Conservation (phyloP, 2,329 filamentous ascomycete genomes). For the Tricladium varicosporioides region DNA sequence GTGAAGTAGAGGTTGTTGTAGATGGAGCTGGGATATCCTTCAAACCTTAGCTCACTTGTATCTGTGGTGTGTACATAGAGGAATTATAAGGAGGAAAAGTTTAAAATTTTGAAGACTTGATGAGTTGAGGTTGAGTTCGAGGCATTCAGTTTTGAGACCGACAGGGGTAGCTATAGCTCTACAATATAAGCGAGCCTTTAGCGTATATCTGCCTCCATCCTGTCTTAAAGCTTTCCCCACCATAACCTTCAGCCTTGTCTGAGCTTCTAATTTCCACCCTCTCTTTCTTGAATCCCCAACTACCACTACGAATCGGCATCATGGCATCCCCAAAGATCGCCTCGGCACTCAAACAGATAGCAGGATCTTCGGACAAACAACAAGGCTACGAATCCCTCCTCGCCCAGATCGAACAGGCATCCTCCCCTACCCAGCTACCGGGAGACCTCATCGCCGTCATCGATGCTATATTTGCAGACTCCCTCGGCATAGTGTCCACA, state of each 20-base stretch:
- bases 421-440: slow-evolving; percentile 19
- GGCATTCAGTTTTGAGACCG: neutral
- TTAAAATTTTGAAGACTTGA: neutral
- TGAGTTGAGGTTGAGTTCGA: neutral
- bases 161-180: neutral
- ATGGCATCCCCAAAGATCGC: slow-evolving; percentile 40
- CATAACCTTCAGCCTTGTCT: slow-evolving; percentile 23
- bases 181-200: neutral
- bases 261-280: too few species aligned
- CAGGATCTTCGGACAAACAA: slow-evolving; percentile 41
- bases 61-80: too few species aligned
- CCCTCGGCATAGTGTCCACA: slow-evolving; percentile 34
- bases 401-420: slow-evolving; percentile 35
- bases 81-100: too few species aligned
- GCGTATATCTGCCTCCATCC: slow-evolving; percentile 11
- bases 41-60: too few species aligned
- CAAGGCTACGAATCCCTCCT: slow-evolving; percentile 48
- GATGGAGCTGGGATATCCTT: too few species aligned
- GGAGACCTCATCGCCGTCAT: slow-evolving; percentile 32
- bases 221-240: slow-evolving; percentile 15
- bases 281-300: too few species aligned
- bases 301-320: neutral
- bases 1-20: too few species aligned
- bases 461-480: slow-evolving; percentile 33
- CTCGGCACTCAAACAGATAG: slow-evolving; percentile 43